Base-by-base conservation (phyloP, 2,329 filamentous ascomycete genomes). In the Gremmenia infestans region DNA sequence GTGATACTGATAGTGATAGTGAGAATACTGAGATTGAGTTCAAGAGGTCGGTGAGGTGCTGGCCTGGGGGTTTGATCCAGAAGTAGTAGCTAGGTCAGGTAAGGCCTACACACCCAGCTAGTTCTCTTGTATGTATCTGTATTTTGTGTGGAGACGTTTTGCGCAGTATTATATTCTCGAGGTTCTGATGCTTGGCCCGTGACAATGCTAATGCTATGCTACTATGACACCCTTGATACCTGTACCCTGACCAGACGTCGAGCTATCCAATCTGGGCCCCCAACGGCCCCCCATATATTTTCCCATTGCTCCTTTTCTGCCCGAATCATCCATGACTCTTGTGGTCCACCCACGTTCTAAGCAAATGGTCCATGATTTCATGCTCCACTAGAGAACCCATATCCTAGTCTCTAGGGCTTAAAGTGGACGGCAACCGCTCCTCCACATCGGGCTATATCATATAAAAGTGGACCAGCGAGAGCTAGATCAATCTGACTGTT, bases 281-380 rank as follows among this genome's bases (percentile, higher is more conserved):
- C 28, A 32, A 12, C 12, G 45, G 23, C 9, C 14, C 45, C 45
- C 49, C 36, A 25, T 25, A 42, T n/a, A 19, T 43, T 14, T 23
- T 51, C 15, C 23, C 36, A 9, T 23, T 50, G n/a, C 17, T 39
- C 32, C 36, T 37, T 51, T 42, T 43, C 49, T 42, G 25, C 37
- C 36, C 49, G 49, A 42, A 42, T 51, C 37, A 42, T 6, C 35
- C 28, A 51, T 17, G 49, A 51, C 17, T 51, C 49, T 51, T 36
- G 39, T 32, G 39, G 37, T 9, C 28, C 28, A 32, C 28, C 39
- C 14, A 25, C 11, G 36, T 51, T 17, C 49, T 42, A 37, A 37
- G 49, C 49, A 42, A 23, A 37, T 45, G 49, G 45, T 51, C 22
- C 45, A 42, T 42, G 49, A 51, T 45, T 23, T 51, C 36, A 45